Percentiles rank a stretch among this genome's conserved stretches.
Conservation (phyloP, 2,329 filamentous ascomycete species). For the Uncinocarpus reesii region DNA sequence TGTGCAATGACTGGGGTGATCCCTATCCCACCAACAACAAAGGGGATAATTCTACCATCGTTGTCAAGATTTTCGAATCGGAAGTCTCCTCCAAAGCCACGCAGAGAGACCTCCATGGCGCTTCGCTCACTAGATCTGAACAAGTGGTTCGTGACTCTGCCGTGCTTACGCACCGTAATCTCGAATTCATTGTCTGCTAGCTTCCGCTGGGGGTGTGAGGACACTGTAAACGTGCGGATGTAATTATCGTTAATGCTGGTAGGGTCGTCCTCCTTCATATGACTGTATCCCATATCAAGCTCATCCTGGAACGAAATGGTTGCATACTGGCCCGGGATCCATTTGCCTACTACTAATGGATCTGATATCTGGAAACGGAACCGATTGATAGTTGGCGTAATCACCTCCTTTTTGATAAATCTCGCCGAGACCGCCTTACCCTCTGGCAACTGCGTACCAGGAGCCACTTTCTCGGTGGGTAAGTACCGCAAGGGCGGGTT, state of each 20-base stretch:
- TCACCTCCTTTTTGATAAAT: conserved; percentile 47
- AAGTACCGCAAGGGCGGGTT: conserved; percentile 64
- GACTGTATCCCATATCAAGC: conserved; percentile 62
- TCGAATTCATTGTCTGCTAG: conserved; percentile 47
- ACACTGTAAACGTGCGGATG: conserved; percentile 72
- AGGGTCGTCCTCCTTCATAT: conserved; percentile 77
- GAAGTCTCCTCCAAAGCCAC: conserved; percentile 64
- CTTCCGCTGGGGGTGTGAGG: conserved; percentile 43
- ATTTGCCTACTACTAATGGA: conserved; percentile 33
- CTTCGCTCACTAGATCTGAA: conserved; percentile 47
- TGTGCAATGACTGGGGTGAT: conserved; percentile 73
- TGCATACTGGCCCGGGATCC: conserved; percentile 65
- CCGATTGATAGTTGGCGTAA: conserved; percentile 58
- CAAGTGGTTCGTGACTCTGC: conserved; percentile 56
- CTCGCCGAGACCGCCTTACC: conserved; percentile 37
- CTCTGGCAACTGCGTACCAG: conserved; percentile 15
- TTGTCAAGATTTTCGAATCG: conserved; percentile 26
- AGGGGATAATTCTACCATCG: conserved; percentile 40
- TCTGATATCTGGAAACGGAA: conserved; percentile 49
- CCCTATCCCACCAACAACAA: conserved; percentile 69
- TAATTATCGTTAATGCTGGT: conserved; percentile 74
- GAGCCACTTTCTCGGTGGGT: conserved; percentile 43
- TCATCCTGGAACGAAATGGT: conserved; percentile 62
- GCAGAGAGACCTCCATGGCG: conserved; percentile 53
- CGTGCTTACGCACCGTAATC: conserved; percentile 61